Evolutionary conservation across 257 asterid genomes (phyloP).

Genomic region (Thymus mandschuricus): DNA sequence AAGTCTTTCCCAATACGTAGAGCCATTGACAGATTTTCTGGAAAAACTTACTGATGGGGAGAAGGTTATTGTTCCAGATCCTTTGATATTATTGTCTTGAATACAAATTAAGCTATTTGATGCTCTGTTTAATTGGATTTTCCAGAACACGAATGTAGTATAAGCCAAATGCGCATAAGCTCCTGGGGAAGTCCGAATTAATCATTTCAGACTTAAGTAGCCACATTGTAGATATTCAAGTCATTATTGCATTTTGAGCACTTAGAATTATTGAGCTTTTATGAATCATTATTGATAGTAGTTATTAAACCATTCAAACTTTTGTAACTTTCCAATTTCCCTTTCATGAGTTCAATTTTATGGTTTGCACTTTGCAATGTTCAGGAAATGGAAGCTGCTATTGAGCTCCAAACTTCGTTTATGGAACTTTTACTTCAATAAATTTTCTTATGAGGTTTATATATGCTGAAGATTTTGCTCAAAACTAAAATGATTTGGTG

Average conservation of each 20-base stretch:
- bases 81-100: conserved; percentile 11
- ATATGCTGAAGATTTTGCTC: conserved; percentile 16
- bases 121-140: not conserved
- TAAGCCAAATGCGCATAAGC: conserved; percentile 1
- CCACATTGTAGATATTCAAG: conserved; percentile 4
- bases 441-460: not conserved
- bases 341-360: not conserved
- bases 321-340: not conserved
- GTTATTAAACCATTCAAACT: not conserved
- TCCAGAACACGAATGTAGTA: not conserved
- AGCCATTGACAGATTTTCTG: conserved; percentile 78
- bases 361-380: not conserved
- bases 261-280: not conserved
- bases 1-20: conserved; percentile 79
- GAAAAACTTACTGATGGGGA: conserved; percentile 77
- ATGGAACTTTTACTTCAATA: not conserved
- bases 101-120: not conserved
- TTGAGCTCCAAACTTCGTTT: conserved; percentile 10
- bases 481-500: not conserved
- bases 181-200: not conserved
- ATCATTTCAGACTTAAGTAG: not conserved
- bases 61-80: conserved; percentile 58
- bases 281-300: not conserved
- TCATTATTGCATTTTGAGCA: not conserved
- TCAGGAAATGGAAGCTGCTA: not conserved